phyloP scores from a whole-genome alignment of 2,329 filamentous ascomycete species.

The Ophiosphaerella korrae region DNA sequence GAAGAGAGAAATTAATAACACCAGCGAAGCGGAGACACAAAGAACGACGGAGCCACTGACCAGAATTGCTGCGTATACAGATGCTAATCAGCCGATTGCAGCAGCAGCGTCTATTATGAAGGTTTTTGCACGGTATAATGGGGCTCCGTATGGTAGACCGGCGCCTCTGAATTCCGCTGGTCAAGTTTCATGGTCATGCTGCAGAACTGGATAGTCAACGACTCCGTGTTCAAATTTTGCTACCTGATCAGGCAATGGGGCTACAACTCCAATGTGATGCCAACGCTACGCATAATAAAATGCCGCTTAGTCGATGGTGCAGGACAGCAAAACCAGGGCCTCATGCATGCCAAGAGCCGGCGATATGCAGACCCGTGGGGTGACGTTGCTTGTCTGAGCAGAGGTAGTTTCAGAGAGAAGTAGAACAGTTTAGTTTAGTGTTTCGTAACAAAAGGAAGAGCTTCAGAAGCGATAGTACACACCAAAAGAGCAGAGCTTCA shows the following conservation, averaged over 20 bases:
- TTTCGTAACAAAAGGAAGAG: slow-evolving; percentile 28
- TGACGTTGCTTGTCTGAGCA: slow-evolving; percentile 23
- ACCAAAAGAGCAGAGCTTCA: neutral
- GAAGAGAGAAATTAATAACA: slow-evolving; percentile 21
- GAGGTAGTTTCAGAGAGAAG: slow-evolving; percentile 34
- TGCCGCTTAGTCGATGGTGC: slow-evolving; percentile 11
- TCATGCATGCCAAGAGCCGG: slow-evolving; percentile 32
- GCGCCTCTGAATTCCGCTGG: slow-evolving; percentile 20
- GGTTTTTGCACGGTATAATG: slow-evolving; percentile 11
- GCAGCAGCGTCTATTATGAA: slow-evolving; percentile 32
- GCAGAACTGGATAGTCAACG: slow-evolving; percentile 16
- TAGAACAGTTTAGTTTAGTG: slow-evolving; percentile 32
- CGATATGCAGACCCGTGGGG: slow-evolving; percentile 24
- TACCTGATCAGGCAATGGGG: slow-evolving; percentile 17
- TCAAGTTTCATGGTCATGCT: slow-evolving; percentile 25
- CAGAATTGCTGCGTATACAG: slow-evolving; percentile 38
- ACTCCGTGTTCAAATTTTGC: slow-evolving; percentile 21
- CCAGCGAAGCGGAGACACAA: slow-evolving; percentile 26
- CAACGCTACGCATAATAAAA: slow-evolving; percentile 3
- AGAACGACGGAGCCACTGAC: slow-evolving; percentile 35
- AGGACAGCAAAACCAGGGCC: slow-evolving; percentile 13
- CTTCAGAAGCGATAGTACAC: slow-evolving; percentile 13
- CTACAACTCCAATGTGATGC: slow-evolving; percentile 15
- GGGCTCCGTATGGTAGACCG: slow-evolving; percentile 16
- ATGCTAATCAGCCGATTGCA: slow-evolving; percentile 11